A percentile compares a stretch with the other conserved stretches of the same genome.
phyloP scores from a whole-genome alignment of 1,284 basidiomycete species.

The Schizophyllum commune region DNA sequence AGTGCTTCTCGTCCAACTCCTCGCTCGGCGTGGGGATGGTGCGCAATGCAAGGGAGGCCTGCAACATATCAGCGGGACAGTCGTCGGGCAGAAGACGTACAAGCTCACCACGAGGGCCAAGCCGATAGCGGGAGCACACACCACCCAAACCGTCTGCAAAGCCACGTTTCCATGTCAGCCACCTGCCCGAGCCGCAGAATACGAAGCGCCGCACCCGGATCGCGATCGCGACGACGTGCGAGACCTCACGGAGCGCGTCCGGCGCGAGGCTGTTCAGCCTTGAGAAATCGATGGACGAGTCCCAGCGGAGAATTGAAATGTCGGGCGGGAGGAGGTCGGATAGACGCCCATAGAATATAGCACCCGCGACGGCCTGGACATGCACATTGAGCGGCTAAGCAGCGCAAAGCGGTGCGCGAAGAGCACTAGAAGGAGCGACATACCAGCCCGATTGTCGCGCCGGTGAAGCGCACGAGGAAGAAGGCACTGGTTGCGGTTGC shows the following conservation, averaged over 20 bases:
- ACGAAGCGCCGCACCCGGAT: conserved; percentile 36
- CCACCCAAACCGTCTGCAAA: conserved; percentile 50
- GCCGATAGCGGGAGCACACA: conserved; percentile 43
- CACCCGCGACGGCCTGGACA: conserved; percentile 62
- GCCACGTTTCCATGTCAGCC: conserved; percentile 1
- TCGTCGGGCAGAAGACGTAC: conserved; percentile 6
- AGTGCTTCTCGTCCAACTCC: background rate
- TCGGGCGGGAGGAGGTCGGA: conserved; percentile 39
- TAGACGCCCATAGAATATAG: conserved; percentile 55
- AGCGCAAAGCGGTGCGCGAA: background rate
- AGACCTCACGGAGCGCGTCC: conserved; percentile 27
- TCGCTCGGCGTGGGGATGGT: background rate
- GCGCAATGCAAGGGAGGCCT: conserved; percentile 11
- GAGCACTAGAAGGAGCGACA: conserved; percentile 18
- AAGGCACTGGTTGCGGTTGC: conserved; percentile 78
- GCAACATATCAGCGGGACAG: conserved; percentile 24
- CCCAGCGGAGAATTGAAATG: conserved; percentile 28
- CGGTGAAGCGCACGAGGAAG: conserved; percentile 77
- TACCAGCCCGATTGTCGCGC: conserved; percentile 72
- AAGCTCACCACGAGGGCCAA: conserved; percentile 4
- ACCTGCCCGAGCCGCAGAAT: background rate
- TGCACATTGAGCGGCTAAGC: background rate
- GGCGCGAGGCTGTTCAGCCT: conserved; percentile 39
- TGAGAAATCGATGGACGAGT: conserved; percentile 48
- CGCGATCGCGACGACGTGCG: conserved; percentile 41